phyloP scores from a whole-genome alignment of 306 rosid genomes.

The Boehmeria nivea region DNA sequence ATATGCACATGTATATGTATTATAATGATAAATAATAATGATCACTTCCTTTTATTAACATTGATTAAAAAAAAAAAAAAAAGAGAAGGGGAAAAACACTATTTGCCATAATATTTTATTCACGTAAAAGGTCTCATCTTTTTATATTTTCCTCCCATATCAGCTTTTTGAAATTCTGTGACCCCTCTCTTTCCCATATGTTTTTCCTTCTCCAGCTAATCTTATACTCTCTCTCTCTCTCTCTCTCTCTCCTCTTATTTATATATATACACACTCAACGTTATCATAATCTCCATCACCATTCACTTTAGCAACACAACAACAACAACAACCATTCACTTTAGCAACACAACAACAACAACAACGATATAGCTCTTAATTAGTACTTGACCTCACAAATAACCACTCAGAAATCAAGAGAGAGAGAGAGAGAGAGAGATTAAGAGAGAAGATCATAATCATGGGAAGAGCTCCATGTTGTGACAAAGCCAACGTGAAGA shows the following conservation, averaged over 20 bases:
- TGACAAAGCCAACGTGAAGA: slow-evolving; percentile 97
- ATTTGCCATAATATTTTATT: slow-evolving; percentile 29
- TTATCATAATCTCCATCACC: slow-evolving; percentile 24
- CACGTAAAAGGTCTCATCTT: slow-evolving; percentile 29
- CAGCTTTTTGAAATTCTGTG: slow-evolving; percentile 50
- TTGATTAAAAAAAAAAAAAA: slow-evolving; percentile 22
- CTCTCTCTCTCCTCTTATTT: slow-evolving; percentile 29
- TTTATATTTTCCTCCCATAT: slow-evolving; percentile 23
- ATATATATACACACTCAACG: slow-evolving; percentile 28
- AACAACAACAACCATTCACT: slow-evolving; percentile 3
- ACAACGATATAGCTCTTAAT: neutral
- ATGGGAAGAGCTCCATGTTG: slow-evolving; percentile 99
- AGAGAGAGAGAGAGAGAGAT: neutral
- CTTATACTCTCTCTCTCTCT: slow-evolving; percentile 26
- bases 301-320: neutral
- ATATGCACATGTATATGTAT: too few species aligned
- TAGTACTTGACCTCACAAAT: slow-evolving; percentile 15
- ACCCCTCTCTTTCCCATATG: slow-evolving; percentile 21
- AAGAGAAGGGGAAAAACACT: slow-evolving; percentile 39
- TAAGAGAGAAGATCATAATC: neutral
- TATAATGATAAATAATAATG: too few species aligned
- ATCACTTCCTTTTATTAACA: too few species aligned
- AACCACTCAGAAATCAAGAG: neutral
- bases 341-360: neutral
- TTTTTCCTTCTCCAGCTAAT: slow-evolving; percentile 60